Conservation (phyloP, 2,329 filamentous ascomycete genomes). For the Coniosporium tulheliwenetii region DNA sequence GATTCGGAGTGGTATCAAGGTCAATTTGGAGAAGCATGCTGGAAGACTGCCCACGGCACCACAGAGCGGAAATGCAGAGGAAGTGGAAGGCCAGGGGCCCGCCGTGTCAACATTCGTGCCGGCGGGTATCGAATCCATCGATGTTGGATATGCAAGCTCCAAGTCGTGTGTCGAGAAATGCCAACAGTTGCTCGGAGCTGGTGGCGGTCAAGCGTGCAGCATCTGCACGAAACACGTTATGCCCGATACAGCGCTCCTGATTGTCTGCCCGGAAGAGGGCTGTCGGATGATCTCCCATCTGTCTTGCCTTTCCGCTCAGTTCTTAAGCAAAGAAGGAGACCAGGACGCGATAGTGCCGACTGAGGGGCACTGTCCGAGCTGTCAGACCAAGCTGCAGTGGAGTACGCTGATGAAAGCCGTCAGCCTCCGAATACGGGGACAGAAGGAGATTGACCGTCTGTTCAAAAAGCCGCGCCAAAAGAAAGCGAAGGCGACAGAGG, state of each 20-base stretch:
- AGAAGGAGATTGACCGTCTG: constrained; percentile 53
- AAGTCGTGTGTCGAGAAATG: constrained; percentile 38
- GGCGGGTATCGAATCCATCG: constrained; percentile 28
- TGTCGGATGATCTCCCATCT: constrained; percentile 39
- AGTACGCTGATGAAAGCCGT: constrained; percentile 68
- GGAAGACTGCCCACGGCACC: constrained; percentile 3
- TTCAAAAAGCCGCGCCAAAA: constrained; percentile 37
- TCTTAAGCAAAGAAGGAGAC: constrained; percentile 27
- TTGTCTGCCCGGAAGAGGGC: constrained; percentile 33
- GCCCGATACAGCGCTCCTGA: constrained; percentile 22
- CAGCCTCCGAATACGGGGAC: constrained; percentile 54
- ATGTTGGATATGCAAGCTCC: constrained; percentile 35
- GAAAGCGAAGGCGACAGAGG: constrained; percentile 15
- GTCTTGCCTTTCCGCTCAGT: constrained; percentile 36
- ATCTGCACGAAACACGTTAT: constrained; percentile 31
- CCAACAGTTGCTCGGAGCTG: constrained; percentile 22
- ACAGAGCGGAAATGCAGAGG: neutral
- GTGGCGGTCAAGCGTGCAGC: constrained; percentile 24
- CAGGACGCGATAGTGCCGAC: constrained; percentile 45
- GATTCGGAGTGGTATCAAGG: constrained; percentile 32
- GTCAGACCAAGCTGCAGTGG: constrained; percentile 51
- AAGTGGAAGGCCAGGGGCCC: neutral
- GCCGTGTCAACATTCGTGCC: neutral
- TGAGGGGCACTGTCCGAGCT: constrained; percentile 55
- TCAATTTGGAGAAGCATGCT: constrained; percentile 24